A percentile compares a stretch with the other conserved stretches of the same genome.
Evolutionary conservation across 495 filamentous ascomycete species (phyloP).

Genomic region (Aspergillus haitiensis): DNA sequence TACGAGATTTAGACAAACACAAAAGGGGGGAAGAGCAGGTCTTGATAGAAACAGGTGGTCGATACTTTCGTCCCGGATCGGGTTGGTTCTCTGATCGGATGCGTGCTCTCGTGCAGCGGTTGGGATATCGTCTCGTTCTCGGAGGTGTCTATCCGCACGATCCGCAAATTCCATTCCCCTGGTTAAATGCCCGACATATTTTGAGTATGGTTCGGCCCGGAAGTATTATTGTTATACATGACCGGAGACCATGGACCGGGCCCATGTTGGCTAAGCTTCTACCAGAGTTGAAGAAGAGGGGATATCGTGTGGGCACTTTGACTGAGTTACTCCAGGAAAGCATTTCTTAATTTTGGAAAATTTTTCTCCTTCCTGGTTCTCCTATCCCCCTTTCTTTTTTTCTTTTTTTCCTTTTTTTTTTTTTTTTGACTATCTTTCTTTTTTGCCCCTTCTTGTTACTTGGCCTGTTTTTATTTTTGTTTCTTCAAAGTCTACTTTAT

Average conservation of each 20-base stretch:
- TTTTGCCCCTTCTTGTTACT: background rate
- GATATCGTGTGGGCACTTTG: slow-evolving; percentile 69
- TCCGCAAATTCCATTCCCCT: slow-evolving; percentile 66
- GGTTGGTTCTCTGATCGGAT: slow-evolving; percentile 75
- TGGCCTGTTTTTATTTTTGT: background rate
- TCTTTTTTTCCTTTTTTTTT: background rate
- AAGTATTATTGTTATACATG: slow-evolving; percentile 79
- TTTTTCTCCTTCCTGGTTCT: background rate
- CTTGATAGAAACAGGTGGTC: background rate
- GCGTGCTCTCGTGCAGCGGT: slow-evolving; percentile 49
- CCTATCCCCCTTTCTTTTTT: slow-evolving; percentile 4
- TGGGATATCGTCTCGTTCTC: slow-evolving; percentile 68
- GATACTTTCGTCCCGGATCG: slow-evolving; percentile 75
- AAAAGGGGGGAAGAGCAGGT: background rate
- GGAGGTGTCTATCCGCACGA: slow-evolving; percentile 88
- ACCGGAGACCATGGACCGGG: slow-evolving; percentile 73
- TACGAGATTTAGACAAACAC: too few relatives aligned
- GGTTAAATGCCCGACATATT: slow-evolving; percentile 75
- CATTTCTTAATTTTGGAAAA: background rate
- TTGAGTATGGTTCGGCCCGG: slow-evolving; percentile 74
- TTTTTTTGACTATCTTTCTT: background rate
- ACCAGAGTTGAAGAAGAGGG: slow-evolving; percentile 63
- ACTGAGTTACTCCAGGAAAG: slow-evolving; percentile 54
- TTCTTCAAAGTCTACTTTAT: too few relatives aligned
- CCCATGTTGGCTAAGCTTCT: slow-evolving; percentile 72